Evolutionary conservation across 148 eudicot species (phyloP), one percentile per base, ranked within the genome.

Genomic region (Dianthus caryophyllus): DNA sequence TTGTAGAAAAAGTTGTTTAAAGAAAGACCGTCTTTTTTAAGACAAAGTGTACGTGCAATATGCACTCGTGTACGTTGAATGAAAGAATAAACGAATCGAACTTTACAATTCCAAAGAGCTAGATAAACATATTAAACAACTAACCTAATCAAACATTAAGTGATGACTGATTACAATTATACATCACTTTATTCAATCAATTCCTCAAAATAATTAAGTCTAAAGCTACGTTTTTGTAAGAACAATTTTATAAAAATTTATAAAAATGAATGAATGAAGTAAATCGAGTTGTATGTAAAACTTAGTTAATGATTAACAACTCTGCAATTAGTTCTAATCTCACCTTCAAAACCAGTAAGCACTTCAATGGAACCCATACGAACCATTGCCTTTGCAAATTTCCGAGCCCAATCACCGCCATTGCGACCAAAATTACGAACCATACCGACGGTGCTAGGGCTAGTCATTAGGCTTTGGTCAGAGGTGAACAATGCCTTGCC

Each of bases 291-390:
- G n/a, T n/a, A n/a, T n/a, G 39, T 48, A 24, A 59, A 59, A 31
- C 63, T 27, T 36, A 64, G 51, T 81, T 84, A 43, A 79, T 69
- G 31, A 76, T 81, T 84, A 43, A 79, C 69, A 31, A 76, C 47
- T 58, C 81, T 69, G 39, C 88, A 84, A 30, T 76, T 81, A 29
- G 41, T 79, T 67, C 85, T 70, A 66, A 76, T 73, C 67, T 83
- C 86, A 13, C 86, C 83, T 10, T 68, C 8, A 1, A 12, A 2
- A 12, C 78, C 83, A 1, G 79, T 84, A 15, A 81, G 72, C 24
- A 84, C 83, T 24, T 79, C 83, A 48, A 81, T 74, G 1, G 75
- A 68, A 51, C 88, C 88, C 88, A 84, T 78, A 27, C 31, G 67
- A 60, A 84, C 80, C 84, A 84, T 80, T 0, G 87, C 80, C 30